A percentile compares a stretch with the other conserved stretches of the same genome.
phyloP scores from a whole-genome alignment of 441 rosid species.

The Euphorbia neoarborescens region DNA sequence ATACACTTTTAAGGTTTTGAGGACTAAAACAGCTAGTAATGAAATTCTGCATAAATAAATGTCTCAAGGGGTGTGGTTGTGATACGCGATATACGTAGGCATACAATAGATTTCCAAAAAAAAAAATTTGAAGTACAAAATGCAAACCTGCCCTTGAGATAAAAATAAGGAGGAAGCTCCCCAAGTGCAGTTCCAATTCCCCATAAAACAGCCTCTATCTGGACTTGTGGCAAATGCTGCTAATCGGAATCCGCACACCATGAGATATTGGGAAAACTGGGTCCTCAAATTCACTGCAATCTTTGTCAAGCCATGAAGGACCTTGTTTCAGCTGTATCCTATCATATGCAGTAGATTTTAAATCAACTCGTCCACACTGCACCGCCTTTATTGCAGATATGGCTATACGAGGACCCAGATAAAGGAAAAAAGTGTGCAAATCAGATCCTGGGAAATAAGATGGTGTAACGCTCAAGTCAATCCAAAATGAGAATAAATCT shows the following conservation, averaged over 20 bases:
- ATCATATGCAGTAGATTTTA: conserved; percentile 82
- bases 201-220: conserved; percentile 81
- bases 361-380: conserved; percentile 90
- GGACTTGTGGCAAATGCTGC: conserved; percentile 80
- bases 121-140: not conserved
- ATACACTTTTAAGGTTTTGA: no score
- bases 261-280: conserved; percentile 48
- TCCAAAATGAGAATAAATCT: not conserved
- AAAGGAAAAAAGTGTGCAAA: conserved; percentile 93
- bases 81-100: no score
- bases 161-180: conserved; percentile 98
- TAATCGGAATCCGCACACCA: conserved; percentile 68
- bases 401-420: conserved; percentile 96
- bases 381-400: conserved; percentile 81
- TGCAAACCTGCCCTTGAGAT: conserved; percentile 86
- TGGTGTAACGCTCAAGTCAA: not conserved
- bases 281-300: conserved; percentile 79
- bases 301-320: conserved; percentile 90
- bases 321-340: conserved; percentile 79
- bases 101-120: not conserved
- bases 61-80: no score
- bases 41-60: no score
- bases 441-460: conserved; percentile 73
- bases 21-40: no score
- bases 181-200: conserved; percentile 96